Conservation (phyloP, 176 grass and related monocot species). For the Ananas comosus region DNA sequence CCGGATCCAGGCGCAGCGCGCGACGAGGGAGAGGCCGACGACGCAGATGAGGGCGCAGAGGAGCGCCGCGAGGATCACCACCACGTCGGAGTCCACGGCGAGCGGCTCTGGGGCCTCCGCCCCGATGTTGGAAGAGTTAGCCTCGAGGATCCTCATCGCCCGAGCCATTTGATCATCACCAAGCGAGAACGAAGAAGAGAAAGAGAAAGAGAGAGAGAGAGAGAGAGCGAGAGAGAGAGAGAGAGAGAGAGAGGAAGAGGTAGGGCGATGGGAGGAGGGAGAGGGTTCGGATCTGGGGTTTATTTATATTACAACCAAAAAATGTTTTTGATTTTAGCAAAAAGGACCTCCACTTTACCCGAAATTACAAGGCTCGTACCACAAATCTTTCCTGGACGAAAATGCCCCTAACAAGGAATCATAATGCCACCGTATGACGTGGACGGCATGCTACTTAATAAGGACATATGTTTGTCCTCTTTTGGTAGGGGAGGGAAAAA, state of each 20-base stretch:
- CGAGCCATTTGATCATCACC: conserved; percentile 33
- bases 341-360: neutral
- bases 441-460: no score
- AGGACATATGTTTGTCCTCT: no score
- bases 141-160: conserved; percentile 44
- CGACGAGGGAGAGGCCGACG: conserved; percentile 45
- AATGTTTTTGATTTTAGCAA: neutral
- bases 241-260: conserved; percentile 17
- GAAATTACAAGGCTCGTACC: neutral
- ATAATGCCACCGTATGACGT: neutral
- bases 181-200: conserved; percentile 6
- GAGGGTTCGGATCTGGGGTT: conserved; percentile 21
- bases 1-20: conserved; percentile 33
- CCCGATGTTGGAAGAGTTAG: conserved; percentile 12
- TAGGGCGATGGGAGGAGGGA: conserved; percentile 16
- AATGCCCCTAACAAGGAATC: neutral
- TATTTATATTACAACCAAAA: neutral
- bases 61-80: conserved; percentile 50
- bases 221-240: conserved; percentile 27
- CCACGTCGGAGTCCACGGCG: conserved; percentile 37
- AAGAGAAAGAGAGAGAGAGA: conserved; percentile 7
- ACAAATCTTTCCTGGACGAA: no score
- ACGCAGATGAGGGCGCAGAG: conserved; percentile 63
- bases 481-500: no score
- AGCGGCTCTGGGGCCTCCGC: conserved; percentile 28